Conservation (phyloP, 306 rosid species). For the Cyamopsis tetragonoloba region DNA sequence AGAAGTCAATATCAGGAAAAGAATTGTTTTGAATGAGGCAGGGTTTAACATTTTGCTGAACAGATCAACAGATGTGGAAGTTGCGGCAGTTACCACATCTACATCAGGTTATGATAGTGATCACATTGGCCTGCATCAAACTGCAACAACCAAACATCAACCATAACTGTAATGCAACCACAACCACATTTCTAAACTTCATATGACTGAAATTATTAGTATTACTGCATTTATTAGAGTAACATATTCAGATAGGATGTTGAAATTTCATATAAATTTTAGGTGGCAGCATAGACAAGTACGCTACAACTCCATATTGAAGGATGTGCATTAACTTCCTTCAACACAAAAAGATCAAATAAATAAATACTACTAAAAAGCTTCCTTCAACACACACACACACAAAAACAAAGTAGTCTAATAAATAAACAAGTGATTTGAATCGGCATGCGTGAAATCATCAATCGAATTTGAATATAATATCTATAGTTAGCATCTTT, state of each 20-base stretch:
- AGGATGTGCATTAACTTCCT: background rate
- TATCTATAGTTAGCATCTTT: background rate
- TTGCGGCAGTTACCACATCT: too few species aligned
- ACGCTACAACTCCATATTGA: background rate
- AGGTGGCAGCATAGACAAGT: background rate
- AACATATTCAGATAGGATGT: background rate
- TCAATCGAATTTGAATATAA: background rate
- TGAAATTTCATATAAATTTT: background rate
- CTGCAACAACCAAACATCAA: too few species aligned
- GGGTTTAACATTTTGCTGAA: too few species aligned
- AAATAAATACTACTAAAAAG: too few species aligned
- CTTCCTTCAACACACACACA: background rate
- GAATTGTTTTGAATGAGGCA: background rate
- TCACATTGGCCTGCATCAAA: too few species aligned
- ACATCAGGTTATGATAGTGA: too few species aligned
- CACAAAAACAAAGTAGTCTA: background rate
- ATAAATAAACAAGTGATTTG: background rate
- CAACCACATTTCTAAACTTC: too few species aligned
- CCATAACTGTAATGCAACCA: too few species aligned
- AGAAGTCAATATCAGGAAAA: background rate
- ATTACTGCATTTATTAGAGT: background rate
- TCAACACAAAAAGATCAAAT: too few species aligned
- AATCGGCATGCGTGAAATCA: background rate
- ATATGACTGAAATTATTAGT: background rate
- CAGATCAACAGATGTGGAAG: too few species aligned